phyloP scores from a whole-genome alignment of 768 basidiomycete genomes.

The Leccinum subgranulosum region DNA sequence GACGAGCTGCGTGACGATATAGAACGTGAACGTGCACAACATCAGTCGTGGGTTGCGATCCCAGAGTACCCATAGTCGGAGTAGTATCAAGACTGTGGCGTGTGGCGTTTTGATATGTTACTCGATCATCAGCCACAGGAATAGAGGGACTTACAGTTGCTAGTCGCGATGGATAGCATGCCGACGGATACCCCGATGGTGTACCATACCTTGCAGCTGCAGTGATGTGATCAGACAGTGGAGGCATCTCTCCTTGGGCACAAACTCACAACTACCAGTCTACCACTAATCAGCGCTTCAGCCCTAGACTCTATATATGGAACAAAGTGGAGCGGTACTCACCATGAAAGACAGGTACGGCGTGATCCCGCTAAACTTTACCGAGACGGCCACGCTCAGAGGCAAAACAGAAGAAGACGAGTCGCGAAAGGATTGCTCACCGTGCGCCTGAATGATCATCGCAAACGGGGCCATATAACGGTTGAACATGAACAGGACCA shows the following conservation, averaged over 20 bases:
- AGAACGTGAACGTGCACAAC: conserved; percentile 28
- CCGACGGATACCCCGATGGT: conserved; percentile 25
- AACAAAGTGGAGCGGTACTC: not conserved
- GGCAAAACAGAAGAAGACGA: no score
- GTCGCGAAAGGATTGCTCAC: no score
- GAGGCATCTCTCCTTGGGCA: no score
- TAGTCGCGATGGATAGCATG: conserved; percentile 34
- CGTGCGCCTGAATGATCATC: conserved; percentile 17
- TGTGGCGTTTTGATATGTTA: not conserved
- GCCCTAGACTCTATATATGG: not conserved
- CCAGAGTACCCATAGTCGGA: conserved; percentile 34
- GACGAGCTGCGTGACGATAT: conserved; percentile 28
- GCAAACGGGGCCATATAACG: conserved; percentile 32
- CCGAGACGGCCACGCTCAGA: no score
- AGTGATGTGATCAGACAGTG: not conserved
- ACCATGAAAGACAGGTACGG: conserved; percentile 16
- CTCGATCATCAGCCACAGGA: not conserved
- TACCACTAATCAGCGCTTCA: conserved; percentile 1
- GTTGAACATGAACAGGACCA: conserved; percentile 33
- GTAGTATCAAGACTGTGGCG: conserved; percentile 34
- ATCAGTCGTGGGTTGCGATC: conserved; percentile 28
- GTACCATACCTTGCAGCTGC: conserved; percentile 27
- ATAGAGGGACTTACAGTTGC: conserved; percentile 32
- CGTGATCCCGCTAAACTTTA: conserved; percentile 12
- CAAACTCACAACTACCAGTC: not conserved